phyloP scores from a whole-genome alignment of 805 yeast genomes.

The Kodamaea hsintzibuensis region DNA sequence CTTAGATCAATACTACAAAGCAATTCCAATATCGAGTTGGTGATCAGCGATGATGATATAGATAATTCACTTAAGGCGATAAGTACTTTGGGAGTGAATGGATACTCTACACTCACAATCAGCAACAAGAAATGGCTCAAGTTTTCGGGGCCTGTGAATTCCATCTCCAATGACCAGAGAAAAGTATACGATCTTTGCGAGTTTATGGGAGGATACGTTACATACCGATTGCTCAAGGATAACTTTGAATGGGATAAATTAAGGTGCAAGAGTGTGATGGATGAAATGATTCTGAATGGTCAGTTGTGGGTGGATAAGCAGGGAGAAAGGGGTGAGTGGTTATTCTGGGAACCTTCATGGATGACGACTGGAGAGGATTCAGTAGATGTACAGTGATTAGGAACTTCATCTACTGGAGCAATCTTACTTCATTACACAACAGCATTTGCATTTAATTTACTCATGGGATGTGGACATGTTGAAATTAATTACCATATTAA shows the following conservation, averaged over 20 bases:
- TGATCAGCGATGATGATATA: conserved; percentile 51
- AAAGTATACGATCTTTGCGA: conserved; percentile 74
- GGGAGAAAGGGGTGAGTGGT: conserved; percentile 44
- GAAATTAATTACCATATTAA: too few relatives aligned
- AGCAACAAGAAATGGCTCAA: conserved; percentile 56
- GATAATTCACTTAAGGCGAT: conserved; percentile 55
- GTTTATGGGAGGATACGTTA: conserved; percentile 70
- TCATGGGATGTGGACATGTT: too few relatives aligned
- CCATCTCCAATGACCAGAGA: conserved; percentile 59
- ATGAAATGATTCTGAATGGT: conserved; percentile 81
- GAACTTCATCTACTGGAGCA: too few relatives aligned
- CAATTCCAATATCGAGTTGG: conserved; percentile 29
- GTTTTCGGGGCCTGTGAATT: conserved; percentile 29
- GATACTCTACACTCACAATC: conserved; percentile 60
- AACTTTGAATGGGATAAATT: conserved; percentile 74
- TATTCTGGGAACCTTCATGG: conserved; percentile 80
- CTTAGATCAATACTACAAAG: conserved; percentile 29
- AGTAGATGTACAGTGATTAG: too few relatives aligned
- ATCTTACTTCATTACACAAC: too few relatives aligned
- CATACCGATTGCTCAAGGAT: conserved; percentile 61
- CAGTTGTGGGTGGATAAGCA: conserved; percentile 78
- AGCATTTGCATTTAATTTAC: too few relatives aligned
- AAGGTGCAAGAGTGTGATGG: conserved; percentile 62
- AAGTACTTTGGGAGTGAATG: conserved; percentile 60
- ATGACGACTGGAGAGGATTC: conserved; percentile 33